These are phyloP conservation scores for Neopestalotiopsis rosae DNA, from an alignment of 2,329 filamentous ascomycete species.

Conservation along the genomic window DNA sequence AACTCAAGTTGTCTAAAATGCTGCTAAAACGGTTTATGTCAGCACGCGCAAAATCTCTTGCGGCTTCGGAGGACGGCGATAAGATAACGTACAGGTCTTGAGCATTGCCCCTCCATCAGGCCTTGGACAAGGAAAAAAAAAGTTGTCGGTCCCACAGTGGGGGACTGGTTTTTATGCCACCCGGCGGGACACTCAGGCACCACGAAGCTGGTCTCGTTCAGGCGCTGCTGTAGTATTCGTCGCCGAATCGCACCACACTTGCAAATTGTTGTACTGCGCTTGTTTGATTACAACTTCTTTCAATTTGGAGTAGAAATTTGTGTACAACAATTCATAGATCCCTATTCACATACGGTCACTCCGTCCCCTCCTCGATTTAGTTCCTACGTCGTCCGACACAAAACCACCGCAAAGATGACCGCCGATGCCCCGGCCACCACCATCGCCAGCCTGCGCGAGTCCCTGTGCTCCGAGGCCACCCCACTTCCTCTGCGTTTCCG, in stretches of 20 bases:
- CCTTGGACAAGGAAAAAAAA: conserved; percentile 7
- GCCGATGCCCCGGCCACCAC: conserved; percentile 11
- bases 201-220: background rate
- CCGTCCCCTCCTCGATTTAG: background rate
- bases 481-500: conserved; percentile 90
- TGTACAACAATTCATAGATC: background rate
- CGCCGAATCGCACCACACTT: background rate
- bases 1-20: background rate
- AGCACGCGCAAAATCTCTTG: background rate
- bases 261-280: background rate
- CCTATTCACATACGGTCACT: background rate
- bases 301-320: background rate
- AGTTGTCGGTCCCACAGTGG: conserved; percentile 12
- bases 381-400: background rate
- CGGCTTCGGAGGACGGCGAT: conserved; percentile 1
- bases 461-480: conserved; percentile 79
- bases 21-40: background rate
- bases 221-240: background rate
- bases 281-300: background rate
- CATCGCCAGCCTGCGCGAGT: conserved; percentile 63
- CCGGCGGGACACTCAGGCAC: background rate
- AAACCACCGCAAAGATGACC: background rate
- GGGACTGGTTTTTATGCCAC: conserved; percentile 10
- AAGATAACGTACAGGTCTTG: background rate
- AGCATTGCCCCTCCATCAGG: conserved; percentile 10